Conservation (phyloP, 257 asterid genomes). For the Fraxinus americana region DNA sequence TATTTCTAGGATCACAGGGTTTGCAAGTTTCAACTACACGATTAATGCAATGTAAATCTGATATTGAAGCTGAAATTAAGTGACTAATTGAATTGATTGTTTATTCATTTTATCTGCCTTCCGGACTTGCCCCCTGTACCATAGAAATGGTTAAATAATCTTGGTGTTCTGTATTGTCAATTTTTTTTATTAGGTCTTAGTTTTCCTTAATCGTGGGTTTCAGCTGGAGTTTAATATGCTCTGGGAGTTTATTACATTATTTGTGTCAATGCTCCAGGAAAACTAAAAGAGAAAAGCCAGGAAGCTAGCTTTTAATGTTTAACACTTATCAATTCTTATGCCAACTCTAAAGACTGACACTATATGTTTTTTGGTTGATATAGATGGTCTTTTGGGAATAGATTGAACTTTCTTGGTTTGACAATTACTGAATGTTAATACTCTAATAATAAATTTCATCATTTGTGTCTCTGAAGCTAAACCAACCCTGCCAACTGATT, state of each 20-base stretch:
- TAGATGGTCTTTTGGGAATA: not conserved
- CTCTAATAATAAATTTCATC: constrained; percentile 22
- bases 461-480: constrained; percentile 54
- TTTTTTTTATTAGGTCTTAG: not conserved
- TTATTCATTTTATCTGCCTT: not conserved
- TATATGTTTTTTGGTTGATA: not conserved
- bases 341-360: not conserved
- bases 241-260: not conserved
- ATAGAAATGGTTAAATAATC: not conserved
- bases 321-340: not conserved
- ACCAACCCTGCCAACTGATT: constrained; percentile 77
- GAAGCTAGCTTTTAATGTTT: not conserved
- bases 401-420: not conserved
- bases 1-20: not conserved
- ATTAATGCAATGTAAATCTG: not conserved
- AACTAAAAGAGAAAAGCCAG: not conserved
- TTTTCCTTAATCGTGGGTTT: not conserved
- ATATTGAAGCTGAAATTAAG: not conserved
- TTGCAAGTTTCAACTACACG: not conserved
- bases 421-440: not conserved
- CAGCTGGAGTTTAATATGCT: not conserved
- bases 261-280: not conserved
- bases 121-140: not conserved
- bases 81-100: not conserved
- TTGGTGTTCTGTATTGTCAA: not conserved